Evolutionary conservation across 306 rosid species (phyloP), one percentile per base, ranked within the genome.

Genomic region (Alnus glutinosa): DNA sequence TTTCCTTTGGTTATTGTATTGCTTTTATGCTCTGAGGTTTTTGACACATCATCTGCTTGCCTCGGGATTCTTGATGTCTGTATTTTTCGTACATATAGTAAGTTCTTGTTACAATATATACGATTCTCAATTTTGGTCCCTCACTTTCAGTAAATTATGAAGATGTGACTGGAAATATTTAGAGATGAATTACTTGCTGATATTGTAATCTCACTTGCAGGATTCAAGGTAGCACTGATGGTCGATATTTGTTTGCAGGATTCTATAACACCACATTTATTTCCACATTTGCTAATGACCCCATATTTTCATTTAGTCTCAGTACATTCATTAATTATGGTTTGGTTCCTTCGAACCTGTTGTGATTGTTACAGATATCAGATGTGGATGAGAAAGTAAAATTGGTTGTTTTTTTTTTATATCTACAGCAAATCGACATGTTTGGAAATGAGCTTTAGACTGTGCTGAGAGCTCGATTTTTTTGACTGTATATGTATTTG

Each of bases 1-100:
- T 75, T 75, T 75, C 19, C 54, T 69, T 44, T 19, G 9, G 54
- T 69, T 32, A 69, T 69, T 42, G 32, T 76, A 50, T 10, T 50
- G 28, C 32, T 50, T 34, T 73, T 50, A 30, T 73, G 55, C 37
- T 9, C 18, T 23, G 23, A 32, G 5, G 64, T 46, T 64, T 64
- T 64, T 36, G 12, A 36, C 46, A 34, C 70, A 64, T 32, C 8
- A 64, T 64, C 46, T 16, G n/a, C 47, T 36, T 64, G 12, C 15
- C 2, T 37, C 6, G 28, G 70, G 70, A 36, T 15, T 64, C 10
- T 64, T 4, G 23, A 64, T 64, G 34, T 13, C 3, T 64, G 70
- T 23, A 3, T 64, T 39, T 34, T 3, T 15, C 36, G 70, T 64
- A 64, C 12, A 36, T 64, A 15, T 64, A 12, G 70, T 36, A 16